Base-by-base conservation (phyloP, 2,329 filamentous ascomycete genomes). In the Diaporthe ilicicola region DNA sequence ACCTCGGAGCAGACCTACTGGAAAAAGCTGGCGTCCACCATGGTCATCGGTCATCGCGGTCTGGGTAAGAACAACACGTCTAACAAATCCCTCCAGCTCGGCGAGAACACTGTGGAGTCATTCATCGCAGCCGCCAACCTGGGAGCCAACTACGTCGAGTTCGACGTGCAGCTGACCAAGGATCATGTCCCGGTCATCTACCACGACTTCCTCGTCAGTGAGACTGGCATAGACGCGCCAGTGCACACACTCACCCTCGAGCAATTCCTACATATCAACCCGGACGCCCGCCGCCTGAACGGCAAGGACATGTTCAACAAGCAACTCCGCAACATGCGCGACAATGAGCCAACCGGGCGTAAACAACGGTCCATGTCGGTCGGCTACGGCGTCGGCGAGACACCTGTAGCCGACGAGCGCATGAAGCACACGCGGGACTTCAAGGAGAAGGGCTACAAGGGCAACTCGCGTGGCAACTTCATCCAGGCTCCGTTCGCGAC, bases 131-230 rank as follows among this genome's bases (percentile, higher is more conserved):
- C 96, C 2, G 95, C 95, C 53, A 98, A 98, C 75, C 82, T 99
- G 65, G 96, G 96, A 10, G 96, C 90, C 3, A 88, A 91, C 69
- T 92, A 92, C 75, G 90, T 92, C 56, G 90, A 92, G 76, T 91
- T 93, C 77, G 96, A 99, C 79, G 96, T 99, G 0, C 96, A 99
- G 79, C 85, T 99, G 48, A 99, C 96, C n/a, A 99, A 99, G 78
- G 96, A 99, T 79, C 94, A 97, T 77, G 94, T 99, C 1, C 96
- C 96, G 0, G 95, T 99, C 74, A 97, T 99, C 77, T 99, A 99
- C 79, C 96, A 99, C 79, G 96, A 99, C 81, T 99, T 99, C 78
- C 86, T 98, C 17, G 96, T 99, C 79, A 97, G 94, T 78, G 96
- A 99, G 82, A 98, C 96, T 0, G 96, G 97, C 12, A 96, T 98